Evolutionary conservation across 306 rosid genomes (phyloP), one percentile per base, ranked within the genome.

Genomic region (Rubus parviflorus): DNA sequence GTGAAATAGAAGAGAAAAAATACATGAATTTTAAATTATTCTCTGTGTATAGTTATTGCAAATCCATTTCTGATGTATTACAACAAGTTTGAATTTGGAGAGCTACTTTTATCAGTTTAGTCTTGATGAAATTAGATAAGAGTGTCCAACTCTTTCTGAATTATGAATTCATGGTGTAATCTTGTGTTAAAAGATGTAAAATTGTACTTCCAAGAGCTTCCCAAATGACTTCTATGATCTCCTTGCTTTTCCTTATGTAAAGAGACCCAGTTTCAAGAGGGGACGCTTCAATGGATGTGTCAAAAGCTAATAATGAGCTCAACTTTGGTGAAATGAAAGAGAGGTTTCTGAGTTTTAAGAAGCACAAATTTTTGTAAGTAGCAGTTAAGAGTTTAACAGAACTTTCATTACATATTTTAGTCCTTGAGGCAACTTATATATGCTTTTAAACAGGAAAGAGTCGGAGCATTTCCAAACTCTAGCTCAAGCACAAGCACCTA

Each of bases 401-500:
- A 58, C 2, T 43, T 30, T 60, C 6, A 17, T 46, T 74, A 37
- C 47, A 43, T 58, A 14, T 58, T 30, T 30, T 38, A 8, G 25
- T 49, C 43, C 6, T 14, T 53, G 6, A 13, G n/a, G 66, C 40
- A 61, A 40, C 70, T 78, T 68, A 30, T 30, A 30, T 30, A 70
- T 80, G 67, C 75, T 66, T 72, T 80, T 80, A 79, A 82, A 76
- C 89, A 92, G 97, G 77, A 82, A 86, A 88, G 84, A 91, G 75
- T 80, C 78, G 73, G 88, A 88, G 81, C 91, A 79, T 80, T 95
- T 86, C 85, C 87, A 77, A 80, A 79, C 80, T 74, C 91, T 92
- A 73, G 90, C 96, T 76, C 87, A 90, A 81, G 90, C 64, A 71
- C 99, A 95, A 77, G 81, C 47, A 70, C 97, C 99, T 16, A 91